phyloP scores from a whole-genome alignment of 2,329 filamentous ascomycete genomes.

The Curvularia verruculosa region DNA sequence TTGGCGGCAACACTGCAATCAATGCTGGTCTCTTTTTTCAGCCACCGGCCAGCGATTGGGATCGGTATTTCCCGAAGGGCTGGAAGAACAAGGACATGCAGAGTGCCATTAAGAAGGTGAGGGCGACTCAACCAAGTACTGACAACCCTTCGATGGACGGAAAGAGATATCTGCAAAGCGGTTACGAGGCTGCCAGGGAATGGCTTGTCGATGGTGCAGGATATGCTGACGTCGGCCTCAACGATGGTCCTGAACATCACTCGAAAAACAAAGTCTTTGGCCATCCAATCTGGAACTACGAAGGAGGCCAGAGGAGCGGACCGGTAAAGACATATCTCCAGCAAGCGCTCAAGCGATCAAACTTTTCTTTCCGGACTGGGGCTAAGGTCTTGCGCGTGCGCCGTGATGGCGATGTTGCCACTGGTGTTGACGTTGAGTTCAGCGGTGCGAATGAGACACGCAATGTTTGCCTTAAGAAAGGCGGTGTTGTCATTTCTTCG shows the following conservation, averaged over 20 bases:
- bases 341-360: conserved; percentile 49
- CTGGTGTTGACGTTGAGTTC: conserved; percentile 50
- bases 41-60: conserved; percentile 60
- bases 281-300: conserved; percentile 57
- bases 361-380: conserved; percentile 50
- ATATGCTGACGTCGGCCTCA: conserved; percentile 57
- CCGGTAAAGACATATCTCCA: conserved; percentile 59
- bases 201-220: conserved; percentile 60
- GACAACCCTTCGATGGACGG: conserved; percentile 55
- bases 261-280: conserved; percentile 58
- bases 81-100: conserved; percentile 61
- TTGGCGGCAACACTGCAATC: conserved; percentile 61
- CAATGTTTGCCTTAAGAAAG: conserved; percentile 31
- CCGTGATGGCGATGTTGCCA: conserved; percentile 50
- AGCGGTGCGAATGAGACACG: conserved; percentile 42
- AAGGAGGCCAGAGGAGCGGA: conserved; percentile 58
- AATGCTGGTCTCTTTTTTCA: conserved; percentile 62
- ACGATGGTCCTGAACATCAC: conserved; percentile 51
- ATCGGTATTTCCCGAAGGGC: conserved; percentile 56
- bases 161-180: conserved; percentile 56
- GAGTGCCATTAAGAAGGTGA: conserved; percentile 54
- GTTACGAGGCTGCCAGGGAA: conserved; percentile 55
- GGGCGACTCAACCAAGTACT: conserved; percentile 53
- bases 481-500: conserved; percentile 40
- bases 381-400: conserved; percentile 55